Base-by-base conservation (phyloP, 2,329 filamentous ascomycete genomes). In the Coccinonectria pachysandricola region DNA sequence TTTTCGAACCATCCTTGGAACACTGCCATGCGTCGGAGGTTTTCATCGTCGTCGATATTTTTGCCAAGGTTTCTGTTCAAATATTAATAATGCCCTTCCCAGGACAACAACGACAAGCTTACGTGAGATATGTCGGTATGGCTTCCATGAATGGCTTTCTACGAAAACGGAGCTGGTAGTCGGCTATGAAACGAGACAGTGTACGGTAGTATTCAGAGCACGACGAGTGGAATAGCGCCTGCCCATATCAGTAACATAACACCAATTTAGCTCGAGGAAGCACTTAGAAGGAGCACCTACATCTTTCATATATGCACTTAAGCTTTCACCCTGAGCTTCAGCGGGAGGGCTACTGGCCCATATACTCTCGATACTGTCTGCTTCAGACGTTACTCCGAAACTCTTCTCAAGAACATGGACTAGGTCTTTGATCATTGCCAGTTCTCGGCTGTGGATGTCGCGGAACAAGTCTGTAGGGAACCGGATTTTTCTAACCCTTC, bases 1-100 rank as follows among this genome's bases (percentile, higher is more conserved):
- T 43, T 12, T 12, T 37, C 25, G 30, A 58, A 56, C 54, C 54
- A 58, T 12, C 34, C 23, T 7, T 33, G 40, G 24, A 54, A 56
- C 2, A 49, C 31, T 2, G 33, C 21, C 4, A 57, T 34, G 10
- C 48, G 46, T 15, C 28, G 10, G 15, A 32, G 21, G 16, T 49
- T 32, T 6, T 37, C 21, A 2, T 38, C 23, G 31, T 48, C n/a
- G n/a, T n/a, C n/a, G n/a, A n/a, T n/a, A n/a, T n/a, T n/a, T n/a
- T n/a, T n/a, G n/a, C n/a, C n/a, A n/a, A n/a, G n/a, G n/a, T n/a
- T n/a, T n/a, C n/a, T n/a, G n/a, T n/a, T n/a, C n/a, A n/a, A 48
- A 21, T 44, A 23, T 5, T 35, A 18, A 26, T 48, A 40, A n/a
- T 32, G 36, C 4, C 46, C 34, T 4, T 27, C 27, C 7, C 5